Evolutionary conservation across 2,329 filamentous ascomycete genomes (phyloP).

Genomic region (Emmonsiellopsis sp.): DNA sequence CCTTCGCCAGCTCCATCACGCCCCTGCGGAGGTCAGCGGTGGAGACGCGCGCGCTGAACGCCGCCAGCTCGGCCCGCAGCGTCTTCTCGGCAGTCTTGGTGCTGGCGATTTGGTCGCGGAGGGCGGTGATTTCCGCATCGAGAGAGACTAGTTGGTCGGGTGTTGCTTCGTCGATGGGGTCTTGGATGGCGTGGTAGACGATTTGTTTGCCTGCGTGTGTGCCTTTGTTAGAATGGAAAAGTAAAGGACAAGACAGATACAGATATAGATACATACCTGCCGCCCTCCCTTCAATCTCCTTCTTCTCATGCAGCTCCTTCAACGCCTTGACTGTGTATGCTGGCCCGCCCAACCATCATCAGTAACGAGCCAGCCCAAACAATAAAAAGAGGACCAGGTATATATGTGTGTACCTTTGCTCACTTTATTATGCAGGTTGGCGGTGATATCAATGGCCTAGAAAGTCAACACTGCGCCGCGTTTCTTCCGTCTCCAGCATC

Average conservation of each 20-base stretch:
- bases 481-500: neutral
- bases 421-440: conserved; percentile 52
- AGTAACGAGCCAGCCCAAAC: neutral
- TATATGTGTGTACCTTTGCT: conserved; percentile 38
- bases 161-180: conserved; percentile 39
- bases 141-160: conserved; percentile 41
- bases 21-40: conserved; percentile 39
- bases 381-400: neutral
- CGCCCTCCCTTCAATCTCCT: conserved; percentile 48
- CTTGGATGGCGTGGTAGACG: conserved; percentile 50
- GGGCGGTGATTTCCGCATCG: conserved; percentile 37
- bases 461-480: neutral
- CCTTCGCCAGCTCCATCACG: conserved; percentile 35
- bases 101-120: conserved; percentile 36
- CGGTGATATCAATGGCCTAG: conserved; percentile 48
- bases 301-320: conserved; percentile 53
- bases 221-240: neutral
- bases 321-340: conserved; percentile 51
- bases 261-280: conserved; percentile 32
- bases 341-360: conserved; percentile 12
- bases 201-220: conserved; percentile 45
- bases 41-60: conserved; percentile 40
- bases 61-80: conserved; percentile 38
- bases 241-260: neutral
- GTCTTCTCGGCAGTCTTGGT: conserved; percentile 40